Percentiles rank a stretch among this genome's conserved stretches.
These are phyloP conservation scores for Saccharomycopsis phalli DNA, from an alignment of 1,139 yeast species.

Conservation along the genomic window DNA sequence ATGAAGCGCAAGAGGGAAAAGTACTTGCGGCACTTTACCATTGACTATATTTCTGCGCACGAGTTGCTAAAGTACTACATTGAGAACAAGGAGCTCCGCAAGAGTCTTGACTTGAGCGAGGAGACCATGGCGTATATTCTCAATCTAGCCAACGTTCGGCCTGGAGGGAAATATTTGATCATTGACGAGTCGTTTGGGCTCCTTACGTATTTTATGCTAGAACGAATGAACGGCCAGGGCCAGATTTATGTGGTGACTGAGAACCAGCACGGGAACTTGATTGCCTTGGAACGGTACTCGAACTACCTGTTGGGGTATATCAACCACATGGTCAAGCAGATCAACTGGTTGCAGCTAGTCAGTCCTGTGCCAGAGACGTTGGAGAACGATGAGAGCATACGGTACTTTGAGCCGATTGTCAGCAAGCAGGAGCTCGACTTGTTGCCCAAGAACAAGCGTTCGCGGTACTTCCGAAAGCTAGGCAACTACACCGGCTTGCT, in stretches of 20 bases:
- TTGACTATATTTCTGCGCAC: slow-evolving; percentile 71
- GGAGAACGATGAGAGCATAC: slow-evolving; percentile 11
- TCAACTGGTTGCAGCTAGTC: slow-evolving; percentile 71
- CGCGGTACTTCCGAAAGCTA: slow-evolving; percentile 60
- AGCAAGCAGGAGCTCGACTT: slow-evolving; percentile 41
- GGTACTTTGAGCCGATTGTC: slow-evolving; percentile 7
- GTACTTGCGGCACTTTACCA: slow-evolving; percentile 75
- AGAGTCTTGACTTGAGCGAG: slow-evolving; percentile 74
- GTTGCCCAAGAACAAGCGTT: slow-evolving; percentile 50
- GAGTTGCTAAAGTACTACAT: slow-evolving; percentile 64
- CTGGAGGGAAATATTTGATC: slow-evolving; percentile 83
- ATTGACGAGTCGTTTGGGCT: slow-evolving; percentile 91
- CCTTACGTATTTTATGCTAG: slow-evolving; percentile 73
- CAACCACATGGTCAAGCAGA: slow-evolving; percentile 50
- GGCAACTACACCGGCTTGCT: slow-evolving; percentile 50
- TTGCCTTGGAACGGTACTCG: slow-evolving; percentile 52
- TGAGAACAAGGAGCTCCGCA: slow-evolving; percentile 61
- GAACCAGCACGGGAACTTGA: slow-evolving; percentile 82
- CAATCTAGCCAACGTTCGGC: slow-evolving; percentile 70
- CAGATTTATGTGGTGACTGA: slow-evolving; percentile 74
- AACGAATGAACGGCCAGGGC: slow-evolving; percentile 83
- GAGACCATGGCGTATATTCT: slow-evolving; percentile 74
- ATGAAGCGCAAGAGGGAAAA: slow-evolving; percentile 86
- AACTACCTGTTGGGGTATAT: slow-evolving; percentile 49
- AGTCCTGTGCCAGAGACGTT: slow-evolving; percentile 54